Evolutionary conservation across 495 filamentous ascomycete species (phyloP).

Genomic region (Cairneyella variabilis): DNA sequence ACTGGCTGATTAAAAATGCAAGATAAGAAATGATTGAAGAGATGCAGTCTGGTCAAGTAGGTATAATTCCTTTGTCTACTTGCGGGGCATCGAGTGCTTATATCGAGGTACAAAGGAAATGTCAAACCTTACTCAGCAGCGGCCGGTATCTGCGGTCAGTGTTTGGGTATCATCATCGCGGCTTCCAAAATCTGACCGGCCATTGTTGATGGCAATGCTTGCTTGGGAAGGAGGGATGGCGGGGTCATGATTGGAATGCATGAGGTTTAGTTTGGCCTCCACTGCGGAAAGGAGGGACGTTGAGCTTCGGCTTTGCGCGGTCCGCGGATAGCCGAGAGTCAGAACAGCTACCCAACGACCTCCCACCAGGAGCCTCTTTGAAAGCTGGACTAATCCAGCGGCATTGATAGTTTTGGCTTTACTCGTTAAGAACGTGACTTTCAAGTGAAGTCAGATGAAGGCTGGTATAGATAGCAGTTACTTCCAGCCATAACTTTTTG

Average conservation of each 20-base stretch:
- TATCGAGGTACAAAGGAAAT: slow-evolving; percentile 5
- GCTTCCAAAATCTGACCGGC: too few species aligned
- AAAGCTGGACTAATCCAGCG: too few species aligned
- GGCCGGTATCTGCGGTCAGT: too few species aligned
- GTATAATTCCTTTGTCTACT: background rate
- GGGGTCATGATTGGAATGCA: background rate
- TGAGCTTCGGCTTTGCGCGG: background rate
- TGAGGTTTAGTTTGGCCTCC: background rate
- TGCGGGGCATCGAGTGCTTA: background rate
- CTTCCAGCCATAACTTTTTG: too few species aligned
- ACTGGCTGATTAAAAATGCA: background rate
- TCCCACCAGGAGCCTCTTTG: slow-evolving; percentile 1
- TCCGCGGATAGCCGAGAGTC: background rate
- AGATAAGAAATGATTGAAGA: background rate
- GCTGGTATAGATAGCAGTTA: too few species aligned
- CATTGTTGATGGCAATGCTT: background rate
- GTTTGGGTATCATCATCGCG: too few species aligned
- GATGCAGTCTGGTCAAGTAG: slow-evolving; percentile 4
- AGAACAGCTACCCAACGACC: slow-evolving; percentile 13
- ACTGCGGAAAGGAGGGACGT: slow-evolving; percentile 11
- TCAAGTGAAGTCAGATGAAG: too few species aligned
- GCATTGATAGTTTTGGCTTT: too few species aligned
- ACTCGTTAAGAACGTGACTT: too few species aligned
- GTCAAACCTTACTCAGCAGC: too few species aligned
- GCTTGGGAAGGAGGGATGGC: background rate